Evolutionary conservation across 2,329 filamentous ascomycete species (phyloP).

Genomic region (Cercospora zeae-maydis): DNA sequence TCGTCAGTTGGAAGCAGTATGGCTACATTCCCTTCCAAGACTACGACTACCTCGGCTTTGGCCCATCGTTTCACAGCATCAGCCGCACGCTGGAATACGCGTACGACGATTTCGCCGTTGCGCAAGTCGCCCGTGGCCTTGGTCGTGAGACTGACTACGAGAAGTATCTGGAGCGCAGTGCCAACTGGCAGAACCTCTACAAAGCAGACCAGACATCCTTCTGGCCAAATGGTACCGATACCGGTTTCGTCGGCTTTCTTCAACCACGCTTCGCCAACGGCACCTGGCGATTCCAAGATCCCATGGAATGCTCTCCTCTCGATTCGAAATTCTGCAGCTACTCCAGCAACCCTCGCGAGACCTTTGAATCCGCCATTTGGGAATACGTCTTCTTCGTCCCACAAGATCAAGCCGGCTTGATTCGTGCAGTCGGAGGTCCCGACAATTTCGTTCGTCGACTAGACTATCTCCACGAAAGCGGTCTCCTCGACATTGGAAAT

Average conservation of each 20-base stretch:
- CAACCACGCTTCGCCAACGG: slow-evolving; percentile 64
- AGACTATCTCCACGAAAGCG: slow-evolving; percentile 42
- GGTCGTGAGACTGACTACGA: slow-evolving; percentile 49
- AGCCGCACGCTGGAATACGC: slow-evolving; percentile 67
- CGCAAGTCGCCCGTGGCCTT: slow-evolving; percentile 61
- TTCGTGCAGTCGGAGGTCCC: slow-evolving; percentile 40
- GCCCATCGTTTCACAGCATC: slow-evolving; percentile 67
- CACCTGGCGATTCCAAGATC: slow-evolving; percentile 66
- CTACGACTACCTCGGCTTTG: slow-evolving; percentile 60
- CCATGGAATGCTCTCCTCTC: slow-evolving; percentile 50
- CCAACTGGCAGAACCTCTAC: slow-evolving; percentile 72
- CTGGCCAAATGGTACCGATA: slow-evolving; percentile 51
- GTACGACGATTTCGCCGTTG: slow-evolving; percentile 65
- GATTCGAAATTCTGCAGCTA: slow-evolving; percentile 48
- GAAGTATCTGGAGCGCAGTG: slow-evolving; percentile 60
- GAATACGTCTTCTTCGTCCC: slow-evolving; percentile 62
- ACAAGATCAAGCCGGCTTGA: slow-evolving; percentile 39
- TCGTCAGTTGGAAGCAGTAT: slow-evolving; percentile 66
- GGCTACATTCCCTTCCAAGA: slow-evolving; percentile 55
- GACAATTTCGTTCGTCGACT: slow-evolving; percentile 39
- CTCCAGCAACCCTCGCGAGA: slow-evolving; percentile 56
- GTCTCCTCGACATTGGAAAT: slow-evolving; percentile 44
- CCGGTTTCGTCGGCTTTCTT: slow-evolving; percentile 65
- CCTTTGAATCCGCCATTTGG: slow-evolving; percentile 68
- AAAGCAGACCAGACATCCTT: slow-evolving; percentile 56